Evolutionary conservation across 1,139 yeast species (phyloP).

Genomic region (Pichia inconspicua): DNA sequence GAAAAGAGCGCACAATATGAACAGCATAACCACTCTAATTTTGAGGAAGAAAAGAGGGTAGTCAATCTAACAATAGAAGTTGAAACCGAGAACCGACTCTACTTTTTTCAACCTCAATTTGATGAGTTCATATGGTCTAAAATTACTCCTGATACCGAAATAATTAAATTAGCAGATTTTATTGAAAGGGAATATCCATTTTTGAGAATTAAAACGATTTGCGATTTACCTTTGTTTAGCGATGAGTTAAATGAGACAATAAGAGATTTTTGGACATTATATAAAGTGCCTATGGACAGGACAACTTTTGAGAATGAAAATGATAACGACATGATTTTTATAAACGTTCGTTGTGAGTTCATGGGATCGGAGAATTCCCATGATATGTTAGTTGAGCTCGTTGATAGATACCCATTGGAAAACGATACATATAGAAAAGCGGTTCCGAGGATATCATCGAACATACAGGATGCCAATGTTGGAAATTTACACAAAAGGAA

Average conservation of each 20-base stretch:
- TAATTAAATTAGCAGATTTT: not conserved
- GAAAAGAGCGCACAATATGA: no score
- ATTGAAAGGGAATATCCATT: slow-evolving; percentile 2
- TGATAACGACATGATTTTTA: not conserved
- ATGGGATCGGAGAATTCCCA: not conserved
- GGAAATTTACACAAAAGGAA: not conserved
- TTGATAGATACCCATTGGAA: not conserved
- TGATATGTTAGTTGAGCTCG: not conserved
- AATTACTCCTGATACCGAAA: not conserved
- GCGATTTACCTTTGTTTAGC: not conserved
- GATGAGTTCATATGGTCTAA: not conserved
- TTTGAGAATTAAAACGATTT: not conserved
- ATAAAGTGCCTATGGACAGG: not conserved
- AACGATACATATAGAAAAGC: not conserved
- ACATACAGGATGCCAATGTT: not conserved
- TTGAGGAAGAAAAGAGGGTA: not conserved
- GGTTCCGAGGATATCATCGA: not conserved
- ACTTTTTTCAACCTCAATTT: not conserved
- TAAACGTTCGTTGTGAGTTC: not conserved
- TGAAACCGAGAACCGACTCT: not conserved
- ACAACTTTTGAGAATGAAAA: not conserved
- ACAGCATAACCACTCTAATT: not conserved
- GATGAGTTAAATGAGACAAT: not conserved
- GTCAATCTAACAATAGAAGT: not conserved
- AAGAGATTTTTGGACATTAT: not conserved